Evolutionary conservation across 1,284 basidiomycete genomes (phyloP).

Genomic region (Ceratobasidium sp.): DNA sequence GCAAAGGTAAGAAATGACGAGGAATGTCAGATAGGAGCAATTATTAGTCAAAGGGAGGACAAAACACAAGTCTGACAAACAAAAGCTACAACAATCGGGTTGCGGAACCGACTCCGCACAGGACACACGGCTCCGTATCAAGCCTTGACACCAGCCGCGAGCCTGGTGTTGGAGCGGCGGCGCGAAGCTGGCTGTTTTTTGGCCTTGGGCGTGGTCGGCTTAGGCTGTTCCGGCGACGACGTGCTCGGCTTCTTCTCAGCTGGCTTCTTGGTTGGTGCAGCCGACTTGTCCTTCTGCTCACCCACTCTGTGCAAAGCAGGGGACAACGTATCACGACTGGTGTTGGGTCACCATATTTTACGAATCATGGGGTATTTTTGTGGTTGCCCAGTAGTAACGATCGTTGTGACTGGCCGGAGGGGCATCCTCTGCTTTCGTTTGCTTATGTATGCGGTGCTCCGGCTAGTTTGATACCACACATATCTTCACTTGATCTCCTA

Average conservation of each 20-base stretch:
- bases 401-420: no score
- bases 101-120: no score
- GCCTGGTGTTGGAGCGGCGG: conserved; percentile 17
- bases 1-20: background rate
- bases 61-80: background rate
- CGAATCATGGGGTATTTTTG: no score
- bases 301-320: no score
- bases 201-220: conserved; percentile 8
- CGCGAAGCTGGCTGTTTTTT: conserved; percentile 6
- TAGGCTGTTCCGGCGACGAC: conserved; percentile 14
- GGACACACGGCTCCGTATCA: background rate
- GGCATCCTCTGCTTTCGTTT: no score
- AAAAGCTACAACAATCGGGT: background rate
- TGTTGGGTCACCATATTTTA: no score
- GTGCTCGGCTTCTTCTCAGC: background rate
- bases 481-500: no score
- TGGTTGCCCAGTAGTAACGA: no score
- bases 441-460: no score
- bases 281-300: no score
- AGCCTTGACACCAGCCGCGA: background rate
- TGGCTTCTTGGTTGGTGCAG: background rate
- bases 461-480: no score
- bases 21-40: background rate
- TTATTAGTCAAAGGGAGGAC: background rate
- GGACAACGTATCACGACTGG: no score